Evolutionary conservation across 805 yeast species (phyloP), one percentile per base, ranked within the genome.

Genomic region (Limtongia smithiae): DNA sequence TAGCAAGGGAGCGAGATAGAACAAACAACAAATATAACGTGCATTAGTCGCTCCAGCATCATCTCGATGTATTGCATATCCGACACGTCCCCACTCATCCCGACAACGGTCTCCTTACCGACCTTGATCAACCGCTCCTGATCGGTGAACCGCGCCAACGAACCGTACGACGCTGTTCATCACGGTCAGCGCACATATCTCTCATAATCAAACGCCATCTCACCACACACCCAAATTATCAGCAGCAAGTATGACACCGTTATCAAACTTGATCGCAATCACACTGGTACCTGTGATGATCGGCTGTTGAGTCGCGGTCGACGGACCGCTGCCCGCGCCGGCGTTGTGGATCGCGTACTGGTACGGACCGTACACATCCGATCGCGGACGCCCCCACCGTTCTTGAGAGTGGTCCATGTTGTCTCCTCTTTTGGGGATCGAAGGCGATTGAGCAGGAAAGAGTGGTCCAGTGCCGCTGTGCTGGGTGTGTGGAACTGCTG

Each of bases 241-340:
- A 4, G 98, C 97, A 1, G 99, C 97, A 69, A 93, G 75, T 33
- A 93, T 79, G 39, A 93, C 82, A 34, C 99, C 99, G 59, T 84
- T 85, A 55, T 85, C 74, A 73, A 82, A 93, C 70, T 90, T 93
- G 69, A 91, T 77, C 7, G 93, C 94, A 60, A 93, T 76, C 20
- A 93, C 98, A 31, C 96, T 88, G 0, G 97, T 87, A 65, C 98
- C 97, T 12, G 99, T 93, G 52, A 93, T 87, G 59, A 86, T 84
- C 41, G 99, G 99, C 65, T 82, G 88, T 67, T 87, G 95, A 2
- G 98, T 91, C 81, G 81, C 79, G 48, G 74, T 78, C 27, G 97
- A 96, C 28, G 6, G 33, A 11, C 44, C 34, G 41, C n/a, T 28
- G 21, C 25, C 31, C 46, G 46, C 6, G 65, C 81, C 85, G 61